Base-by-base conservation (phyloP, 345 rosid species). In the Moricandia arvensis region DNA sequence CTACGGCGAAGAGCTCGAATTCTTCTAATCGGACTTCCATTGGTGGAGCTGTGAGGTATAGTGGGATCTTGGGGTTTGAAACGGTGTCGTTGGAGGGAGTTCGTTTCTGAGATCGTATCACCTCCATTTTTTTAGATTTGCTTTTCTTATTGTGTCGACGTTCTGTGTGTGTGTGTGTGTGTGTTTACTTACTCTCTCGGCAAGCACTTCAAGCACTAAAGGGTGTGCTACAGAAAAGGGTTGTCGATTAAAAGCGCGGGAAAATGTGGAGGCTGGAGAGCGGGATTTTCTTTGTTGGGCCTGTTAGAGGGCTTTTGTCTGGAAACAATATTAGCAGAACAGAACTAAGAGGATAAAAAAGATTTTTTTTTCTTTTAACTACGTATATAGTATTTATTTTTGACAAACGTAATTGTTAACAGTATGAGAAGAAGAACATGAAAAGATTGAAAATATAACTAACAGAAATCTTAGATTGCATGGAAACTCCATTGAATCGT, bases 21-120 rank as follows among this genome's bases (percentile, higher is more conserved):
- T 92, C 97, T 73, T 89, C 96, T 49, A 90, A 89, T 38, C 98
- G 85, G 78, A 92, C 94, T 74, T 95, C 97, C 75, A 92, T 87
- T 2, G 83, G n/a, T 43, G 96, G 98, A 10, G 96, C 88, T 7
- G 90, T 84, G 43, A 91, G 86, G 79, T 92, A 89, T 35, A 92
- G 87, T 12, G 93, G 98, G 34, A 90, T 85, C 24, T 84, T 74
- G 82, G 68, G 58, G 75, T 74, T 78, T 5, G 66, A 69, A 49
- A 63, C 78, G 72, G 78, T 71, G 45, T 66, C 66, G 12, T 31
- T 59, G n/a, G 81, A 43, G 8, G 55, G 45, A 24, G 80, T 43
- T 41, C 69, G 74, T 74, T 81, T 61, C 30, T 77, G 86, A 62
- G 79, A 60, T 12, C 84, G 45, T 35, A 86, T 21, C 29, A 84